Conservation (phyloP, 2,329 filamentous ascomycete genomes). For the Claviceps monticola region DNA sequence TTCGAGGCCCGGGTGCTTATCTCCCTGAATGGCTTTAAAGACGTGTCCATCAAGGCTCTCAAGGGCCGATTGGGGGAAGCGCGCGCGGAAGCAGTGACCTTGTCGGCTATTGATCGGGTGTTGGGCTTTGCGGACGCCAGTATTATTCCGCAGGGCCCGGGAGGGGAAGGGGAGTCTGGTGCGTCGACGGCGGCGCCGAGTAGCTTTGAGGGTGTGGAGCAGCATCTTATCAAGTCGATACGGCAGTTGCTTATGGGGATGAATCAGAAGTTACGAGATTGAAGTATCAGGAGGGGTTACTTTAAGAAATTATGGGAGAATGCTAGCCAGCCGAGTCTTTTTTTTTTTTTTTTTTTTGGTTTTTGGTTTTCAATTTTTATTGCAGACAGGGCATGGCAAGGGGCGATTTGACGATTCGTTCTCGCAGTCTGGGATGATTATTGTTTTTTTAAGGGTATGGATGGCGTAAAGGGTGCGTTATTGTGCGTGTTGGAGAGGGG, state of each 20-base stretch:
- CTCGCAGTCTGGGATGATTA: no score
- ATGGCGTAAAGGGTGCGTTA: no score
- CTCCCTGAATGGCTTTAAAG: slow-evolving; percentile 31
- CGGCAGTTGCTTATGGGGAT: slow-evolving; percentile 25
- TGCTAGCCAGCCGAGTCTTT: background rate
- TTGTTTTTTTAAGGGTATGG: no score
- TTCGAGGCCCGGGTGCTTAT: slow-evolving; percentile 27
- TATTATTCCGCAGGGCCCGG: slow-evolving; percentile 21
- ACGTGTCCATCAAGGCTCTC: slow-evolving; percentile 29
- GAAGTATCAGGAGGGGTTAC: background rate
- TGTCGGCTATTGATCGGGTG: slow-evolving; percentile 37
- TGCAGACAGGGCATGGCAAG: no score
- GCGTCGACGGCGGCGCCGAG: slow-evolving; percentile 5
- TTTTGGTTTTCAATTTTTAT: background rate
- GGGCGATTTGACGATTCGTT: no score
- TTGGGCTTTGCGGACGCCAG: slow-evolving; percentile 33
- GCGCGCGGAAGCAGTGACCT: slow-evolving; percentile 30
- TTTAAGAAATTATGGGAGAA: no score
- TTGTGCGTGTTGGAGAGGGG: no score
- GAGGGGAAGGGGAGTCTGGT: slow-evolving; percentile 16
- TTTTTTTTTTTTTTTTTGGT: background rate
- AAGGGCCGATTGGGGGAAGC: slow-evolving; percentile 24
- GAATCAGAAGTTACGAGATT: slow-evolving; percentile 23
- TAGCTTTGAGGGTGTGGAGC: slow-evolving; percentile 26
- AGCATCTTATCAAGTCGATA: slow-evolving; percentile 27